A percentile compares a stretch with the other conserved stretches of the same genome.
Evolutionary conservation across 208 protist genomes (phyloP).

Genomic region (Wallacemonas sp.): DNA sequence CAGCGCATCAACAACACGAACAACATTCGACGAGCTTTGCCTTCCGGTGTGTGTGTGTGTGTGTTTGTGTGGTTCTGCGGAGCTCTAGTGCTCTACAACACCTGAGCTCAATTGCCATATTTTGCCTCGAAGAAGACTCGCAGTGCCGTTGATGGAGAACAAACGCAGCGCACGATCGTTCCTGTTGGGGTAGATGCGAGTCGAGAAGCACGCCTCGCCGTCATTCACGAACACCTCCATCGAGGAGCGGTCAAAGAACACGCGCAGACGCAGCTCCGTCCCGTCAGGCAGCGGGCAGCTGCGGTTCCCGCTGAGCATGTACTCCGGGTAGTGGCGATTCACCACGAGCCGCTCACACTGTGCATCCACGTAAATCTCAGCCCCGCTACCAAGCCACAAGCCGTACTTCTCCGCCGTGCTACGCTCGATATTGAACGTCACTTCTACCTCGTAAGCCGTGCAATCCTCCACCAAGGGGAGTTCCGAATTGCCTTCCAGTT

Average conservation of each 20-base stretch:
- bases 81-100: slow-evolving; percentile 1
- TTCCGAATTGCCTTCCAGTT: slow-evolving; percentile 22
- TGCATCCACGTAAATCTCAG: slow-evolving; percentile 49
- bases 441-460: slow-evolving; percentile 38
- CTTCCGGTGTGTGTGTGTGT: background rate
- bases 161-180: slow-evolving; percentile 35
- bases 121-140: slow-evolving; percentile 26
- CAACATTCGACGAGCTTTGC: background rate
- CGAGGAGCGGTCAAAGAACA: slow-evolving; percentile 54
- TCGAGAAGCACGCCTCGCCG: slow-evolving; percentile 37
- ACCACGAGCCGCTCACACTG: slow-evolving; percentile 48
- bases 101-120: slow-evolving; percentile 38
- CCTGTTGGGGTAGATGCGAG: slow-evolving; percentile 44
- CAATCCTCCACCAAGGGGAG: slow-evolving; percentile 34
- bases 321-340: slow-evolving; percentile 59
- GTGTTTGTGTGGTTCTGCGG: background rate
- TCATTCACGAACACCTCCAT: slow-evolving; percentile 64
- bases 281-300: slow-evolving; percentile 34
- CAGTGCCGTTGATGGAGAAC: slow-evolving; percentile 38
- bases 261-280: slow-evolving; percentile 36
- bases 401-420: slow-evolving; percentile 59
- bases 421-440: slow-evolving; percentile 36
- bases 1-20: slow-evolving; percentile 8
- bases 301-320: slow-evolving; percentile 56
- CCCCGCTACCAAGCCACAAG: slow-evolving; percentile 49